A percentile compares a stretch with the other conserved stretches of the same genome.
Evolutionary conservation across 805 yeast genomes (phyloP).

Genomic region (Metschnikowia cerradonensis): DNA sequence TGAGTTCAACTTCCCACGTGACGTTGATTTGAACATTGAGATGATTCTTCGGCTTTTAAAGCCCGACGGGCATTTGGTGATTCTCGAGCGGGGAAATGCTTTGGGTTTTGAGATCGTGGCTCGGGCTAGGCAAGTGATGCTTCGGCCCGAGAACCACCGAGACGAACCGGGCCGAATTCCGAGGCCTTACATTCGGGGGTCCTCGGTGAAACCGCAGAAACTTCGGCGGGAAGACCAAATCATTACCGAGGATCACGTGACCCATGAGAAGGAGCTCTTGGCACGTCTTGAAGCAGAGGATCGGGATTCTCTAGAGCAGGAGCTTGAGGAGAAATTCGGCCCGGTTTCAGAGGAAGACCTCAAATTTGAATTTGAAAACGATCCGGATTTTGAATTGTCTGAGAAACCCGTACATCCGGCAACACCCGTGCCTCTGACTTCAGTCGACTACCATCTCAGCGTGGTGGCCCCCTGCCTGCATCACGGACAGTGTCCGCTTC

Average conservation of each 20-base stretch:
- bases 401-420: not conserved
- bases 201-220: conserved; percentile 39
- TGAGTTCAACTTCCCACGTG: conserved; percentile 59
- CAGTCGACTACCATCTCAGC: conserved; percentile 49
- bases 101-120: conserved; percentile 85
- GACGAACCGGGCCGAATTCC: conserved; percentile 61
- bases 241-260: conserved; percentile 33
- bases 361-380: conserved; percentile 45
- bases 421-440: conserved; percentile 5
- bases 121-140: conserved; percentile 81
- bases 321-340: conserved; percentile 40
- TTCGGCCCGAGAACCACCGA: conserved; percentile 73
- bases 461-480: conserved; percentile 90
- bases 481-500: conserved; percentile 82
- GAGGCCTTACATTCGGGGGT: conserved; percentile 59
- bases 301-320: conserved; percentile 22
- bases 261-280: conserved; percentile 29
- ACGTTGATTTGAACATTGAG: conserved; percentile 66
- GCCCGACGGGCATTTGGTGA: conserved; percentile 75
- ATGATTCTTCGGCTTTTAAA: conserved; percentile 55
- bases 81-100: conserved; percentile 87
- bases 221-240: conserved; percentile 33
- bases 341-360: conserved; percentile 41
- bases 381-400: conserved; percentile 25
- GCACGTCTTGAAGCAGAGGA: conserved; percentile 22